Base-by-base conservation (phyloP, 192 early-diverging fungal species). In the Lobosporangium transversale region DNA sequence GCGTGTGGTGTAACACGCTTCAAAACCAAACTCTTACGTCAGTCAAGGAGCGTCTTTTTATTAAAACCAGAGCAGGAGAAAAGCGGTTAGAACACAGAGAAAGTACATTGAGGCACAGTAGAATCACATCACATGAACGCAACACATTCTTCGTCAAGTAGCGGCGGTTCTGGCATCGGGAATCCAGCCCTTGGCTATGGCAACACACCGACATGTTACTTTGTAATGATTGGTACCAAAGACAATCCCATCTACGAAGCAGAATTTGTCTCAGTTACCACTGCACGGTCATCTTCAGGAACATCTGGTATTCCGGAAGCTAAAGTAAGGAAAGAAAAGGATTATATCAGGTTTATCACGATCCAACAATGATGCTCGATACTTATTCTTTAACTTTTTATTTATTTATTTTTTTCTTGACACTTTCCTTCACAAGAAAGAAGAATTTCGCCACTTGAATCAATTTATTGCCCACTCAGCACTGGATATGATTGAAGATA, bases 381-480 rank as follows among this genome's bases (percentile, higher is more conserved):
- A n/a, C n/a, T n/a, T n/a, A n/a, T n/a, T n/a, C n/a, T n/a, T n/a
- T n/a, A n/a, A n/a, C n/a, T n/a, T n/a, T n/a, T n/a, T n/a, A n/a
- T n/a, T n/a, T n/a, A n/a, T n/a, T n/a, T n/a, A n/a, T n/a, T n/a
- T n/a, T n/a, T n/a, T n/a, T n/a, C n/a, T n/a, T n/a, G n/a, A n/a
- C n/a, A n/a, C n/a, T n/a, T n/a, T n/a, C n/a, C n/a, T n/a, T n/a
- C n/a, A n/a, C n/a, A n/a, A 87, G 83, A 88, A 90, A 85, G 87
- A 95, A 66, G 95, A 97, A 67, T 84, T 90, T 61, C 80, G 86
- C 49, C 93, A 98, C 80, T 75, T 99, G 55, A 96, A 95, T 69
- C 98, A 99, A 69, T 99, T 99, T 66, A 93, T 98, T 47, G 89
- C 95, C 12, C 98, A 99, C 71, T 91, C 97, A 10, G 95, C 97